These are phyloP conservation scores for Butyriboletus loyo DNA, from an alignment of 768 basidiomycete genomes.

Conservation along the genomic window DNA sequence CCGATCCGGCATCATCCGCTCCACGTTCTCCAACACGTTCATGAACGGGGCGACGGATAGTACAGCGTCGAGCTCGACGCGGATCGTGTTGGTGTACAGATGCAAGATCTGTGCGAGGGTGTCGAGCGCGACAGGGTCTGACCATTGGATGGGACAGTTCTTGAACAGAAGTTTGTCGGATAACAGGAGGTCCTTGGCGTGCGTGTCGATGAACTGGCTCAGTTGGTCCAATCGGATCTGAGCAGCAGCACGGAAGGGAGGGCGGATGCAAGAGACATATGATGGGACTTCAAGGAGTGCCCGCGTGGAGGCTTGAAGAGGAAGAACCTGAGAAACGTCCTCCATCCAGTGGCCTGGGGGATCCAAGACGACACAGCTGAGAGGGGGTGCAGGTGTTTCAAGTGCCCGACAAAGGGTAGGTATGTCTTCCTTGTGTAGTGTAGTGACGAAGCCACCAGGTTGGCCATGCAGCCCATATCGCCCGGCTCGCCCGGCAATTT, in stretches of 20 bases:
- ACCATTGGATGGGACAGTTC: constrained; percentile 26
- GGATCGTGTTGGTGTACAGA: constrained; percentile 35
- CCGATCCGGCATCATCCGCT: constrained; percentile 21
- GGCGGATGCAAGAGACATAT: constrained; percentile 46
- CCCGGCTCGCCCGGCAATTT: constrained; percentile 93
- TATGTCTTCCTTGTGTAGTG: constrained; percentile 62
- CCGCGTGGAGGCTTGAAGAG: constrained; percentile 36
- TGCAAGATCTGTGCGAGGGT: constrained; percentile 17
- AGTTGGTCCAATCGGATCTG: constrained; percentile 25
- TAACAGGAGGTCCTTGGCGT: constrained; percentile 37
- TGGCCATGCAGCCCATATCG: constrained; percentile 69
- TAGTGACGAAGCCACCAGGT: constrained; percentile 69
- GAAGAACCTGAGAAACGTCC: constrained; percentile 40
- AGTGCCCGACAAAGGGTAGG: constrained; percentile 57
- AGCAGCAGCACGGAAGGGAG: constrained; percentile 39
- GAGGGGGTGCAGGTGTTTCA: constrained; percentile 43
- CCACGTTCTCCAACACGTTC: constrained; percentile 19
- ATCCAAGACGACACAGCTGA: constrained; percentile 52
- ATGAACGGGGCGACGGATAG: constrained; percentile 22
- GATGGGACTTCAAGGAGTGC: constrained; percentile 48
- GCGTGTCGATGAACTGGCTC: constrained; percentile 44
- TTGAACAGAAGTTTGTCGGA: constrained; percentile 44
- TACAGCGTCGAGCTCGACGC: constrained; percentile 21
- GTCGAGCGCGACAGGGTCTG: constrained; percentile 22
- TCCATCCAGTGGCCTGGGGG: constrained; percentile 25